These are phyloP conservation scores for Alternaria sp. DNA, from an alignment of 2,329 filamentous ascomycete genomes.

Conservation along the genomic window DNA sequence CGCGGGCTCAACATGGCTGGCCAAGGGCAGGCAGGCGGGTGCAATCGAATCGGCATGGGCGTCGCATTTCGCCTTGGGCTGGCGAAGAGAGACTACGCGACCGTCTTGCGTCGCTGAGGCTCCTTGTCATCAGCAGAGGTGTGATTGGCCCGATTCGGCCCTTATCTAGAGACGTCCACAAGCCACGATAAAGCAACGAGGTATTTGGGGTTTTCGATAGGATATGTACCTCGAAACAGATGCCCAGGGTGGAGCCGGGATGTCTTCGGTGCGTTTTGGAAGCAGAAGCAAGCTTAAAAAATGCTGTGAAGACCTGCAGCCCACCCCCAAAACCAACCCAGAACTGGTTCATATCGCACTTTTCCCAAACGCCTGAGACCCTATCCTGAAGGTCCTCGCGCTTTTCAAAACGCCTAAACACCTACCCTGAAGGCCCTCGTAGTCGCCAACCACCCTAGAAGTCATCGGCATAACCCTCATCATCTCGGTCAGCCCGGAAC, in stretches of 20 bases:
- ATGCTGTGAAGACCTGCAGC: not conserved
- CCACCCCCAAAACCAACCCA: not conserved
- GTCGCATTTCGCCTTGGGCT: conserved; percentile 27
- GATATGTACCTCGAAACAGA: not conserved
- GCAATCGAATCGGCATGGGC: conserved; percentile 17
- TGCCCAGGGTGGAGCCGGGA: not conserved
- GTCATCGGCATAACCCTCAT: conserved; percentile 48
- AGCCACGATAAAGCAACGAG: conserved; percentile 8
- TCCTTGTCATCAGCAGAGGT: conserved; percentile 12
- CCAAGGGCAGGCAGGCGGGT: conserved; percentile 18
- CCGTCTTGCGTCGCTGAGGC: not conserved
- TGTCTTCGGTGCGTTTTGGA: not conserved
- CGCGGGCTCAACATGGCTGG: conserved; percentile 31
- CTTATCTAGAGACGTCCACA: conserved; percentile 16
- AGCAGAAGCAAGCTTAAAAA: not conserved
- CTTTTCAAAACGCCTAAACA: not conserved
- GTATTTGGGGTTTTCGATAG: not conserved
- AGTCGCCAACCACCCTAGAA: conserved; percentile 16
- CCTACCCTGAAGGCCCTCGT: not conserved
- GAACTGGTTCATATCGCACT: not conserved
- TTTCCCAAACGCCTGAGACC: not conserved
- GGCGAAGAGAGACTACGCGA: conserved; percentile 13
- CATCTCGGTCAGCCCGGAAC: conserved; percentile 42
- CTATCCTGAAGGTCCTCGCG: not conserved
- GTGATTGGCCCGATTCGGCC: conserved; percentile 19